These are phyloP conservation scores for Neolentinus lepideus DNA, from an alignment of 1,284 basidiomycete species.

Conservation along the genomic window DNA sequence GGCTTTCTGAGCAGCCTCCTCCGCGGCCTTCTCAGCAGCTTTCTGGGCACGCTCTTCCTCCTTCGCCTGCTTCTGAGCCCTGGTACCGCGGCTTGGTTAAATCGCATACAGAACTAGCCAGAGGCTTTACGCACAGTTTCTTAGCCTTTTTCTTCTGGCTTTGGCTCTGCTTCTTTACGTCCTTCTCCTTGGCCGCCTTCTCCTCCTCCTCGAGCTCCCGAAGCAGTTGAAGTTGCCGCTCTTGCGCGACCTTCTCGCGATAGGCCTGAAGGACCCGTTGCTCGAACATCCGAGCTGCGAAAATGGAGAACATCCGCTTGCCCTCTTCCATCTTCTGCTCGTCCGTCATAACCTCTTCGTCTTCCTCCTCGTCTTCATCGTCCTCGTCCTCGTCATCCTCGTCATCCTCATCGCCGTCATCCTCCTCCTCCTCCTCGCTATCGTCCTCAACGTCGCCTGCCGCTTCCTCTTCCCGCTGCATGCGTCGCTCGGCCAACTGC, in stretches of 20 bases:
- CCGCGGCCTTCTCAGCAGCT: conserved; percentile 77
- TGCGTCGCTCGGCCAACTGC: conserved; percentile 90
- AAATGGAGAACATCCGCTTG: conserved; percentile 99
- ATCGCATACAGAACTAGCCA: not conserved
- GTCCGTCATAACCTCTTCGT: conserved; percentile 65
- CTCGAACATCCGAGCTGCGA: conserved; percentile 99
- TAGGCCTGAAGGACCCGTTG: conserved; percentile 93
- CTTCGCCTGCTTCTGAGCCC: conserved; percentile 86
- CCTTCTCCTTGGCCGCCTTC: conserved; percentile 70
- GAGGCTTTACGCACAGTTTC: conserved; percentile 55
- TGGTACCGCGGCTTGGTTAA: conserved; percentile 21
- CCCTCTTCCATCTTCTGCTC: conserved; percentile 98
- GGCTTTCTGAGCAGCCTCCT: conserved; percentile 67
- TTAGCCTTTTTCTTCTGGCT: conserved; percentile 99
- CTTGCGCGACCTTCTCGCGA: conserved; percentile 88
- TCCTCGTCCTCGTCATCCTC: conserved; percentile 31
- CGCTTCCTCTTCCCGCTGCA: conserved; percentile 90
- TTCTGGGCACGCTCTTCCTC: conserved; percentile 82
- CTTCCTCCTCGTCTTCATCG: conserved; percentile 38
- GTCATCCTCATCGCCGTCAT: conserved; percentile 41
- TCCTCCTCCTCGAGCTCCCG: conserved; percentile 90
- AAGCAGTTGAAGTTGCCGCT: conserved; percentile 81
- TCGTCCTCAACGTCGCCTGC: conserved; percentile 62
- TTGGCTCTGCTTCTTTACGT: conserved; percentile 92
- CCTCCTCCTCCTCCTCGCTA: conserved; percentile 45